Base-by-base conservation (phyloP, 169 alveolate genomes). In the Plasmodium blacklocki region DNA sequence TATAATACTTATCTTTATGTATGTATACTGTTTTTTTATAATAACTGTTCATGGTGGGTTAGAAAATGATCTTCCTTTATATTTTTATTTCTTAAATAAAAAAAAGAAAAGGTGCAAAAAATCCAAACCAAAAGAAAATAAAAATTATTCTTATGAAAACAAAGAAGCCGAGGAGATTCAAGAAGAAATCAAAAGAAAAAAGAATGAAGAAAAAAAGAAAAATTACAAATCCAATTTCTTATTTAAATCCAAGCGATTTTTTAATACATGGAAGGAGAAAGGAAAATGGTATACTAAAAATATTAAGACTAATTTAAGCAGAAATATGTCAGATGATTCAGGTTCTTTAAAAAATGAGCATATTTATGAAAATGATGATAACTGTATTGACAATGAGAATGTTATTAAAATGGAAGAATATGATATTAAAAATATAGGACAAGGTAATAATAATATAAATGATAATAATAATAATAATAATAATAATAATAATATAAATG, bases 11-110 rank as follows among this genome's bases (percentile, higher is more conserved):
- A 78, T 78, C 67, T 78, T 66, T 67, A 78, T 78, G 29, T 78
- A 78, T 14, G 1, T 64, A 9, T 67, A 78, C 67, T 78, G 89
- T 47, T 59, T 78, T 49, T 64, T 78, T 8, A 66, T 66, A 21
- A 78, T 78, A 14, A 78, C 89, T 14, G 78, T 78, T 15, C 89
- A 78, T 66, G 89, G 89, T 14, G 89, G 89, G 29, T 45, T 78
- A 70, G 67, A 78, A 50, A 78, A 78, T 59, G 89, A 78, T 47
- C 67, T 78, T 43, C 89, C 89, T 2, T 32, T 78, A 66, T 78
- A 59, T 78, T 50, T 78, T 64, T 78, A 78, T 66, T 78, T 78
- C 47, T 70, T 78, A 78, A 78, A 78, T 78, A 78, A 64, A 52
- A 78, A 64, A 15, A 76, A 76, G 39, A 78, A 78, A 59, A 78